Evolutionary conservation across 768 basidiomycete genomes (phyloP).

Genomic region (Inosperma sp.): DNA sequence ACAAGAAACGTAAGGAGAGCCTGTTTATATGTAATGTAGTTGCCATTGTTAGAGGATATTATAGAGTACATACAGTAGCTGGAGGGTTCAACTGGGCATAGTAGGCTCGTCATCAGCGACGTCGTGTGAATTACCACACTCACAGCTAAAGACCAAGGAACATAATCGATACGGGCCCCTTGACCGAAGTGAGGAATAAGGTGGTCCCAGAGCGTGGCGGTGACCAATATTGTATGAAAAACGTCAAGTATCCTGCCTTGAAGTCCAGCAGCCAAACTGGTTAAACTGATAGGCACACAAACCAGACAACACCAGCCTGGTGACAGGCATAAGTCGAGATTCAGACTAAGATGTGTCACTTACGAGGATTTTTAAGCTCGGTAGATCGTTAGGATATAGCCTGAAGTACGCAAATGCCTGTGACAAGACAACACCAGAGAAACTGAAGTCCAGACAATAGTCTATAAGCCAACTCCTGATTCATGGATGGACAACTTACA

Average conservation of each 20-base stretch:
- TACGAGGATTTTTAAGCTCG: slow-evolving; percentile 32
- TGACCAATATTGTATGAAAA: slow-evolving; percentile 38
- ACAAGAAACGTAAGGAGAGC: slow-evolving; percentile 47
- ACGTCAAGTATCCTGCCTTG: slow-evolving; percentile 33
- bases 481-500: slow-evolving; percentile 24
- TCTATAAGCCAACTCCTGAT: neutral
- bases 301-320: slow-evolving; percentile 26
- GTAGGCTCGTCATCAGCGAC: too few relatives aligned
- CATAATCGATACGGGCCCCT: slow-evolving; percentile 32
- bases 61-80: slow-evolving; percentile 33
- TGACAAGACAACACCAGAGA: slow-evolving; percentile 38
- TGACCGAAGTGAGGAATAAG: slow-evolving; percentile 43
- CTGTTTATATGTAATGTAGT: too few relatives aligned
- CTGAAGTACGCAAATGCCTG: slow-evolving; percentile 40
- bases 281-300: neutral
- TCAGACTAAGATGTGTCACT: slow-evolving; percentile 7
- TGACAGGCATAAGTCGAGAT: neutral
- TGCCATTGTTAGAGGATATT: too few relatives aligned
- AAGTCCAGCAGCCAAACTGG: neutral
- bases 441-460: slow-evolving; percentile 22
- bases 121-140: too few relatives aligned
- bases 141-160: slow-evolving; percentile 44
- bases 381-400: slow-evolving; percentile 31
- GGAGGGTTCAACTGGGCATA: slow-evolving; percentile 33
- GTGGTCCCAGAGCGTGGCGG: slow-evolving; percentile 38